phyloP scores from a whole-genome alignment of 257 asterid species.

The Ocimum tenuiflorum region DNA sequence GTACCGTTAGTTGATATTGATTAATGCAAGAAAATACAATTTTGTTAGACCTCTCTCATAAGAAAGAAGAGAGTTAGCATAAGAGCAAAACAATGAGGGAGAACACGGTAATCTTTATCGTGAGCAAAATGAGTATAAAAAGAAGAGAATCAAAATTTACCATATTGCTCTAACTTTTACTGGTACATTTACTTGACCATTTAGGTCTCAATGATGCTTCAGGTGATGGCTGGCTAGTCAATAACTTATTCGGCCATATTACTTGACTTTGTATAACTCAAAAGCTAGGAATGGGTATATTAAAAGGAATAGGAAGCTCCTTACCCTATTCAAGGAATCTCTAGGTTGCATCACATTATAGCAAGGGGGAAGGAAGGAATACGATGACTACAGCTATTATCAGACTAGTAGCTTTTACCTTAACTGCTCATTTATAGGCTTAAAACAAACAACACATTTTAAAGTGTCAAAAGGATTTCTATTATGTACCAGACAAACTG shows the following conservation, averaged over 20 bases:
- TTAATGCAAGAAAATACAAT: constrained; percentile 10
- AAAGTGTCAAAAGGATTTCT: constrained; percentile 9
- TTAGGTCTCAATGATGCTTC: background rate
- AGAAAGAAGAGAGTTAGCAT: background rate
- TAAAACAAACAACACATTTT: constrained; percentile 3
- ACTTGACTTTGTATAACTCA: background rate
- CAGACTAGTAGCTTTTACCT: background rate
- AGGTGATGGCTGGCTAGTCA: background rate
- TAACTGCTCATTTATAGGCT: background rate
- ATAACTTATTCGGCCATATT: background rate
- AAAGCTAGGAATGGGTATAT: background rate
- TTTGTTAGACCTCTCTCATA: background rate
- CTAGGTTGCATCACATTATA: background rate
- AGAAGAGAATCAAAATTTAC: background rate
- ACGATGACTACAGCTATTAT: background rate
- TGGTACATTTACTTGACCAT: background rate
- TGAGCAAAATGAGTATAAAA: background rate
- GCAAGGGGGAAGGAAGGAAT: background rate
- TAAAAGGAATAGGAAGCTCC: background rate
- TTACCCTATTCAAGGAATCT: background rate
- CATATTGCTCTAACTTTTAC: background rate
- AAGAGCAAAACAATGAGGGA: background rate
- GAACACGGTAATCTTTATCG: background rate
- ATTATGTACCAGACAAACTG: constrained; percentile 78
- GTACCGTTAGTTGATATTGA: constrained; percentile 7